Evolutionary conservation across 1,139 yeast genomes (phyloP).

Genomic region (Tardiomyces depauwii): DNA sequence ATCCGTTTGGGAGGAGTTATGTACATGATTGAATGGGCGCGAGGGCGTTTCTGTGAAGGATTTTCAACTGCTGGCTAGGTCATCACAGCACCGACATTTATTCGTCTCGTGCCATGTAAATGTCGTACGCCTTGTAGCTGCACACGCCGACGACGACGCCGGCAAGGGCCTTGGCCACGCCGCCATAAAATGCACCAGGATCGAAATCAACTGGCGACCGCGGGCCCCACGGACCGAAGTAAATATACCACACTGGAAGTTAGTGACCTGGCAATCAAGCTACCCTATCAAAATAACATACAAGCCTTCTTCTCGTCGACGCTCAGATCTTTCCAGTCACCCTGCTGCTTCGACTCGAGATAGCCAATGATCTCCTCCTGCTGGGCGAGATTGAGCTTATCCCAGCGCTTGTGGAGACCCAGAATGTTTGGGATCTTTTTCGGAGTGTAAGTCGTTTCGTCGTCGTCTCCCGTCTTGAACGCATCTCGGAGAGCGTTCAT

Average conservation of each 20-base stretch:
- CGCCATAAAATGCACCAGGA: conserved; percentile 19
- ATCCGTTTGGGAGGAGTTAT: no score
- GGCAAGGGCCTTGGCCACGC: conserved; percentile 16
- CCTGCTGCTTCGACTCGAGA: conserved; percentile 33
- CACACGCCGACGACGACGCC: conserved; percentile 16
- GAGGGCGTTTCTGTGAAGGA: no score
- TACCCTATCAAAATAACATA: not conserved
- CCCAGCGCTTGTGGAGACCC: conserved; percentile 27
- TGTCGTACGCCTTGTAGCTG: conserved; percentile 15
- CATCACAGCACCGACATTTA: no score
- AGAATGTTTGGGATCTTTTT: conserved; percentile 18
- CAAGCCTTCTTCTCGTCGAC: conserved; percentile 26
- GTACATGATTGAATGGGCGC: no score
- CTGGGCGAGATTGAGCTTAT: conserved; percentile 26
- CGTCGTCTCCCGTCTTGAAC: not conserved
- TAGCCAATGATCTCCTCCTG: conserved; percentile 35
- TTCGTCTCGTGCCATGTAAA: not conserved
- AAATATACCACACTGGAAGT: conserved; percentile 19
- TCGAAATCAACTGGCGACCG: conserved; percentile 16
- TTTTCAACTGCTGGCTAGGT: no score
- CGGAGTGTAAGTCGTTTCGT: not conserved
- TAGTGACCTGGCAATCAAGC: not conserved
- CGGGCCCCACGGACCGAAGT: conserved; percentile 32
- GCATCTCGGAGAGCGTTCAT: not conserved
- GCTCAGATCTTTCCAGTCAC: conserved; percentile 29